Percentiles rank a stretch among this genome's conserved stretches.
Conservation (phyloP, 2,329 filamentous ascomycete genomes). For the Sclerotinia borealis region DNA sequence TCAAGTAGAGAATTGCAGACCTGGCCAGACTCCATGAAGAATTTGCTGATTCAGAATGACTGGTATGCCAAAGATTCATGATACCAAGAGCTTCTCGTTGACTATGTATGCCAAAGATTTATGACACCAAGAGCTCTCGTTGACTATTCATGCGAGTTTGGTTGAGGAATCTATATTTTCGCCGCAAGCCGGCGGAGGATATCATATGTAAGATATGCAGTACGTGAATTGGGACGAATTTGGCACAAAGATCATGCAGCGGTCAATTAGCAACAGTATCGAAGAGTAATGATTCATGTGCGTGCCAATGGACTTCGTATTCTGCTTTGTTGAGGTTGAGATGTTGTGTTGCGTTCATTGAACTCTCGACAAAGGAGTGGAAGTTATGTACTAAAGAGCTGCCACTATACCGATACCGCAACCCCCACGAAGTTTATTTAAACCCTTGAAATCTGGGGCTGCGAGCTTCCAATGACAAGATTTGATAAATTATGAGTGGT, state of each 20-base stretch:
- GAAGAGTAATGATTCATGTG: neutral
- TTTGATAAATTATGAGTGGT: neutral
- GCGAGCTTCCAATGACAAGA: neutral
- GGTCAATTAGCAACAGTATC: neutral
- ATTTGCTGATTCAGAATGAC: neutral
- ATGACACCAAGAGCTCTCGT: neutral
- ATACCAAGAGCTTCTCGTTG: neutral
- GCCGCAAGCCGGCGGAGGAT: neutral
- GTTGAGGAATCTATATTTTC: neutral
- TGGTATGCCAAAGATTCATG: neutral
- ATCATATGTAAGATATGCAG: neutral
- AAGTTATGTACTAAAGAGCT: neutral
- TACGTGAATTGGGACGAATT: neutral
- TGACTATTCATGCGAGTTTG: neutral
- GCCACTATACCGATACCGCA: neutral
- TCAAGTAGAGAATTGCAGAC: no score
- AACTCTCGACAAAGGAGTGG: neutral
- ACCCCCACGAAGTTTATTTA: neutral
- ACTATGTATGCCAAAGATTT: no score
- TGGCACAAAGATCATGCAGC: neutral
- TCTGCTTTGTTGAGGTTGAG: conserved; percentile 5
- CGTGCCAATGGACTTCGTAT: neutral
- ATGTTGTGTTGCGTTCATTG: neutral
- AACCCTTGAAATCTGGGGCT: neutral
- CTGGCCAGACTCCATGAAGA: neutral